A percentile compares a stretch with the other conserved stretches of the same genome.
Conservation (phyloP, 179 eudicot genomes). For the Silene noctiflora region DNA sequence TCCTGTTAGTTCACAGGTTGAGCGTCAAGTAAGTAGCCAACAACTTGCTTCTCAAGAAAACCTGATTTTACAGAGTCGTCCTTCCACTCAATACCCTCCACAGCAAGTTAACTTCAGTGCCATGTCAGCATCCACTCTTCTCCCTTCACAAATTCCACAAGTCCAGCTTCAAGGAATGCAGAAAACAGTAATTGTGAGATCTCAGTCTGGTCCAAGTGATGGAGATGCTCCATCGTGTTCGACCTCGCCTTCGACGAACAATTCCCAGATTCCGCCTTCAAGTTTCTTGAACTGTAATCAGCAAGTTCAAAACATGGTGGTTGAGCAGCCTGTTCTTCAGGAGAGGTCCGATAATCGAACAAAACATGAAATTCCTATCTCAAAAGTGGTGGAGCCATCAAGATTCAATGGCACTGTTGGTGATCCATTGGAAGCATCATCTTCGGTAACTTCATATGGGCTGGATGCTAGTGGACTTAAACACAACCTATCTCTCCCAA, state of each 20-base stretch:
- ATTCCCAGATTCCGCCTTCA: constrained; percentile 52
- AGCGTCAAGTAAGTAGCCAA: constrained; percentile 51
- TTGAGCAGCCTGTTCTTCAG: constrained; percentile 47
- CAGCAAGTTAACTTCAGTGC: constrained; percentile 43
- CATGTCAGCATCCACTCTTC: constrained; percentile 41
- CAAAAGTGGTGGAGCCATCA: constrained; percentile 51
- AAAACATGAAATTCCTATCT: constrained; percentile 54
- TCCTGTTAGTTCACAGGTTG: constrained; percentile 42
- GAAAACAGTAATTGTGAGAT: constrained; percentile 43
- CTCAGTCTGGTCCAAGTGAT: constrained; percentile 53
- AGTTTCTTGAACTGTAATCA: constrained; percentile 51
- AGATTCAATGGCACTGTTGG: constrained; percentile 45
- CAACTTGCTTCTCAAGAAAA: constrained; percentile 45
- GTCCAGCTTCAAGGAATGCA: constrained; percentile 63
- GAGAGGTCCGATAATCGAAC: constrained; percentile 43
- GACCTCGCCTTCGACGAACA: constrained; percentile 79
- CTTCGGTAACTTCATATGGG: constrained; percentile 78
- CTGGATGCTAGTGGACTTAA: constrained; percentile 71
- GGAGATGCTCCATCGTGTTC: constrained; percentile 93
- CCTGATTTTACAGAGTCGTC: constrained; percentile 48
- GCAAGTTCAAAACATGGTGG: constrained; percentile 39
- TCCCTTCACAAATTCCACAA: constrained; percentile 45
- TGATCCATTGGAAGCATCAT: constrained; percentile 72
- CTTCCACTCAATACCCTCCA: constrained; percentile 40
- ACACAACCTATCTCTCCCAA: constrained; percentile 60